A percentile compares a stretch with the other conserved stretches of the same genome.
Evolutionary conservation across 1,139 yeast genomes (phyloP).

Genomic region (Blastobotrys petasosporus): DNA sequence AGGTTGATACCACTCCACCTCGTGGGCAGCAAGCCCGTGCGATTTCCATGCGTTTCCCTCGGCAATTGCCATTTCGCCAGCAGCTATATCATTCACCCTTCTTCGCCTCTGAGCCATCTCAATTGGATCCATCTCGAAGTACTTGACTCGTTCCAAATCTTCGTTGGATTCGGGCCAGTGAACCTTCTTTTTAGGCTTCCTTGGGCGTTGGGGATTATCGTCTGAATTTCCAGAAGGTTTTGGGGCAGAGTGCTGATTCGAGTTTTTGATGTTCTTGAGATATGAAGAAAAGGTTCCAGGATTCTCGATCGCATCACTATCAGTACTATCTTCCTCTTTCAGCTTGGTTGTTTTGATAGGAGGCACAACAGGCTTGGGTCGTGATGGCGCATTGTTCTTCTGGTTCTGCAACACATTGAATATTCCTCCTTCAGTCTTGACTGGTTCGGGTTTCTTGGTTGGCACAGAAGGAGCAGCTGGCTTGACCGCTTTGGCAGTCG

Average conservation of each 20-base stretch:
- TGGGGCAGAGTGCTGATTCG: background rate
- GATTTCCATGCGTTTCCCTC: no score
- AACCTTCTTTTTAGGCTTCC: constrained; percentile 26
- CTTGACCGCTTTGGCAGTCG: background rate
- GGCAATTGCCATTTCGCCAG: no score
- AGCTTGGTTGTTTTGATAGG: constrained; percentile 4
- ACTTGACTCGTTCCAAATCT: constrained; percentile 38
- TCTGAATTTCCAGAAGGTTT: background rate
- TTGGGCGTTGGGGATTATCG: background rate
- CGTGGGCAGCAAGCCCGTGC: no score
- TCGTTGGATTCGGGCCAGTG: constrained; percentile 32
- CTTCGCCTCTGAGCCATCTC: constrained; percentile 27
- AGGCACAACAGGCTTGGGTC: constrained; percentile 3
- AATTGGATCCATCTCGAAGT: constrained; percentile 42
- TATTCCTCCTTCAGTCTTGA: background rate
- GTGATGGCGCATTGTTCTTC: background rate
- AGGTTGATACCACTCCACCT: no score
- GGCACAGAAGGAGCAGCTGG: background rate
- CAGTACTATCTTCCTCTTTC: background rate
- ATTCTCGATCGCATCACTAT: background rate
- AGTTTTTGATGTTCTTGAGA: background rate
- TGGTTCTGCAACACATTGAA: background rate
- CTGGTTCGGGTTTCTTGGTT: background rate
- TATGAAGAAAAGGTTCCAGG: constrained; percentile 2
- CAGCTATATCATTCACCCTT: no score